Conservation (phyloP, 768 basidiomycete species). For the Chalciporus pseudorubinellus region DNA sequence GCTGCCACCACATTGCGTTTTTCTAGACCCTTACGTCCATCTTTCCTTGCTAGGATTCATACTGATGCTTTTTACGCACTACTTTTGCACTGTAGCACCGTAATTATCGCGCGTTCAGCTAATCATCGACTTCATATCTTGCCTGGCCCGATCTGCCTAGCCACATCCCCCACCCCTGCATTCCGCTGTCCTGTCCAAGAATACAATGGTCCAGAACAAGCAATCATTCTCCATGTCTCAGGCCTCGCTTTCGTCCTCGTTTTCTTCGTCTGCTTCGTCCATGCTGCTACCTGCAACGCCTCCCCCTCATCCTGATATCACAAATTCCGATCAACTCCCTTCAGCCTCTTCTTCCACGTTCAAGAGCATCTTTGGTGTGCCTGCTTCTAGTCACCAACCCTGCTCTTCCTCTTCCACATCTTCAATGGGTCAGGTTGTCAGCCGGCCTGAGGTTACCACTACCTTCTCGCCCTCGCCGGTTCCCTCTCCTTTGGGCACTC, state of each 20-base stretch:
- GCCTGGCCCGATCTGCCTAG: conserved; percentile 20
- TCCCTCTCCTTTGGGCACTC: conserved; percentile 21
- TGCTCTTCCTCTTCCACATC: conserved; percentile 25
- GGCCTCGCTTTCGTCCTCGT: conserved; percentile 44
- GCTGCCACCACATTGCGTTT: conserved; percentile 25
- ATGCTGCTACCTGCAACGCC: conserved; percentile 38
- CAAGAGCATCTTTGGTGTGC: conserved; percentile 31
- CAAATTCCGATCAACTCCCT: conserved; percentile 41
- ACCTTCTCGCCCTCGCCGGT: conserved; percentile 28
- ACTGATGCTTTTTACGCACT: conserved; percentile 14
- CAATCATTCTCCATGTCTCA: conserved; percentile 39
- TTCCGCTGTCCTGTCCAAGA: conserved; percentile 20
- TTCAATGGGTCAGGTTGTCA: conserved; percentile 35
- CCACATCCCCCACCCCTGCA: conserved; percentile 13
- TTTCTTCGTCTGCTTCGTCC: conserved; percentile 43
- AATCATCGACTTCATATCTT: conserved; percentile 30
- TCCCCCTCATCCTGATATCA: conserved; percentile 41
- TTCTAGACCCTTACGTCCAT: conserved; percentile 8
- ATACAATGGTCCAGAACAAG: conserved; percentile 34
- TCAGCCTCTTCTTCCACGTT: conserved; percentile 36
- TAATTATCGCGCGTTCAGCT: conserved; percentile 29
- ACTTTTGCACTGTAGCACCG: conserved; percentile 24
- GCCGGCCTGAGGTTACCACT: conserved; percentile 29
- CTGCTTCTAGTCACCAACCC: conserved; percentile 24
- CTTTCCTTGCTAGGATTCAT: conserved; percentile 9